phyloP scores from a whole-genome alignment of 2,329 filamentous ascomycete genomes.

The Apiospora sp. region DNA sequence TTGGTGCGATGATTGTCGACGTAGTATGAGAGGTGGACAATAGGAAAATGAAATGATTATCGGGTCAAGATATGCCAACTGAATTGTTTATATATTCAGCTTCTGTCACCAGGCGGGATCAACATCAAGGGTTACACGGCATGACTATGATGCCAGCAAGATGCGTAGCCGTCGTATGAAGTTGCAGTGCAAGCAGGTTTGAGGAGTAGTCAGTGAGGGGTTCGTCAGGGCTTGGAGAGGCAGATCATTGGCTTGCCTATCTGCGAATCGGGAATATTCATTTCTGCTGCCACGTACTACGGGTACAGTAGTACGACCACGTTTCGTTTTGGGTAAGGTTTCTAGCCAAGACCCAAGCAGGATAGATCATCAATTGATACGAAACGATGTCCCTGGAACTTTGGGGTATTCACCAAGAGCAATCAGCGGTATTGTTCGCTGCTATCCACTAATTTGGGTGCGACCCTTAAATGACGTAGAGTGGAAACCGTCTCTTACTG shows the following conservation, averaged over 20 bases:
- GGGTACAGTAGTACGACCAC: neutral
- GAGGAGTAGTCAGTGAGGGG: neutral
- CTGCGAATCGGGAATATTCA: neutral
- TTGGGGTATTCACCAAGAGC: neutral
- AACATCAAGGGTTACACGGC: neutral
- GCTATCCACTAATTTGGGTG: neutral
- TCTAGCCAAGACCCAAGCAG: neutral
- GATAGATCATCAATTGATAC: neutral
- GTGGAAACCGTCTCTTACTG: neutral
- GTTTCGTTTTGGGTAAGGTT: neutral
- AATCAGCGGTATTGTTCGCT: neutral
- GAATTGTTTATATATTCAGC: neutral
- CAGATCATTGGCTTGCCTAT: slow-evolving; percentile 5
- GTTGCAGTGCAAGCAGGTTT: slow-evolving; percentile 18
- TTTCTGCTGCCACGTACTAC: slow-evolving; percentile 1
- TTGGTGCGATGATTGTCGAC: neutral
- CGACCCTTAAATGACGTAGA: slow-evolving; percentile 12
- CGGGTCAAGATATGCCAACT: neutral
- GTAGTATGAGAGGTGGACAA: neutral
- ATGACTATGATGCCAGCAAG: slow-evolving; percentile 12
- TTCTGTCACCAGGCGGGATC: neutral
- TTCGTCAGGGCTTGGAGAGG: neutral
- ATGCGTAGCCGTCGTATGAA: slow-evolving; percentile 7
- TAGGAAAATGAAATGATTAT: neutral
- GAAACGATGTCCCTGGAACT: neutral